Evolutionary conservation across 169 alveolate species (phyloP), one percentile per base, ranked within the genome.

Genomic region (Plasmodium malariae): DNA sequence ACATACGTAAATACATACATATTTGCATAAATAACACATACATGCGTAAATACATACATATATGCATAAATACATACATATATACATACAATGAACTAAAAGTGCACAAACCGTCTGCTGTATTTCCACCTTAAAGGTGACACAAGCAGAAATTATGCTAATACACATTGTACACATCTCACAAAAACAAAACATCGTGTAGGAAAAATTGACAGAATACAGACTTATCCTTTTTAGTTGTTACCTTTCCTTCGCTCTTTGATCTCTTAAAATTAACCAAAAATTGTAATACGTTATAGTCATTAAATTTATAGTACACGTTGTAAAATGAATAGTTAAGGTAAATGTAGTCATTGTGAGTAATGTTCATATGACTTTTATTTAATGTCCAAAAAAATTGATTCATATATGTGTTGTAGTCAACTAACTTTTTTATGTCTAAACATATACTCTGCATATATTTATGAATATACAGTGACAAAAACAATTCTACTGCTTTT

Each of bases 191-290:
- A 11, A 51, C 12, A n/a, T 3, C 21, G 21, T 51, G 62, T 3
- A n/a, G 21, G 28, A 51, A 6, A 3, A 40, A 40, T 6, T 9
- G 51, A 40, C 9, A 9, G n/a, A n/a, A n/a, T n/a, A n/a, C n/a
- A n/a, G 21, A 2, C 69, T 21, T 59, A 21, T n/a, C 37, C 28
- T 69, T 11, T 32, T 48, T 51, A 6, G 3, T 3, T 14, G 3
- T 83, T 67, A 83, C 91, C 74, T 83, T 83, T 51, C 85, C 80
- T 45, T 67, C 80, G 26, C 73, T 83, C 37, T 83, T 83, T 11
- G 80, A 83, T n/a, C 59, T 67, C 21, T 83, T 83, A 36, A 65
- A 83, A 67, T 67, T 83, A 67, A 83, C 26, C 70, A 83, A 59
- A 55, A 83, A 83, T 45, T 83, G 91, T 9, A 83, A 60, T 19